Evolutionary conservation across 208 protist species (phyloP).

Genomic region (Sergeia podlipaevii): DNA sequence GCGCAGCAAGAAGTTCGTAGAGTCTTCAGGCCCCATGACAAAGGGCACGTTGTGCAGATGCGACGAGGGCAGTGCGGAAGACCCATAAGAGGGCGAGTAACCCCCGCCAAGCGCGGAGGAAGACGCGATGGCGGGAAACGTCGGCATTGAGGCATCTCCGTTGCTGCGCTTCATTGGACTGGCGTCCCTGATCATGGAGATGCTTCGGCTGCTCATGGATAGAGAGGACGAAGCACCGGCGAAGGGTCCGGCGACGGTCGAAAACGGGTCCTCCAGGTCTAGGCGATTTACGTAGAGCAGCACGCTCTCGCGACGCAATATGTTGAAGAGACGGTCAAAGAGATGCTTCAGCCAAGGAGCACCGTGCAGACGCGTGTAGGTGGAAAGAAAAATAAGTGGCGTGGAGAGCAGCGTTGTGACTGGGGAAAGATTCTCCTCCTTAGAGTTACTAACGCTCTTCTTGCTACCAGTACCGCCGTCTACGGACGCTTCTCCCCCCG

Average conservation of each 20-base stretch:
- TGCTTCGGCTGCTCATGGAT: slow-evolving; percentile 3
- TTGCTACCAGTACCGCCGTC: background rate
- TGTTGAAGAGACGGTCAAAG: slow-evolving; percentile 67
- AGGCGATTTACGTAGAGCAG: slow-evolving; percentile 82
- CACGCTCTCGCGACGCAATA: slow-evolving; percentile 72
- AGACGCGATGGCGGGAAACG: background rate
- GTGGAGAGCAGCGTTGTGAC: slow-evolving; percentile 40
- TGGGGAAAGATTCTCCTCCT: slow-evolving; percentile 4
- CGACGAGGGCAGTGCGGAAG: background rate
- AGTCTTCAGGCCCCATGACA: background rate
- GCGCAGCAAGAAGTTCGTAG: slow-evolving; percentile 5
- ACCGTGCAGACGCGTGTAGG: slow-evolving; percentile 83
- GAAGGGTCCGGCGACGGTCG: background rate
- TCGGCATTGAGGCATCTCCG: slow-evolving; percentile 2
- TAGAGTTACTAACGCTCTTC: background rate
- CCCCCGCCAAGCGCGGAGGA: background rate
- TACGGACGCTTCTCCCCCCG: no score
- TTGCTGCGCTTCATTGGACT: background rate
- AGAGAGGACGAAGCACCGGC: background rate
- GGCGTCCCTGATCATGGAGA: background rate
- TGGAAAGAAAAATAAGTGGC: slow-evolving; percentile 68
- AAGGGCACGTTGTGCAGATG: background rate
- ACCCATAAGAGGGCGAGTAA: background rate
- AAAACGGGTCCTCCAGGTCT: slow-evolving; percentile 41
- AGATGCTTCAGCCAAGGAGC: slow-evolving; percentile 77